Evolutionary conservation across 176 grass and related monocot genomes (phyloP).

Genomic region (Zea luxurians): DNA sequence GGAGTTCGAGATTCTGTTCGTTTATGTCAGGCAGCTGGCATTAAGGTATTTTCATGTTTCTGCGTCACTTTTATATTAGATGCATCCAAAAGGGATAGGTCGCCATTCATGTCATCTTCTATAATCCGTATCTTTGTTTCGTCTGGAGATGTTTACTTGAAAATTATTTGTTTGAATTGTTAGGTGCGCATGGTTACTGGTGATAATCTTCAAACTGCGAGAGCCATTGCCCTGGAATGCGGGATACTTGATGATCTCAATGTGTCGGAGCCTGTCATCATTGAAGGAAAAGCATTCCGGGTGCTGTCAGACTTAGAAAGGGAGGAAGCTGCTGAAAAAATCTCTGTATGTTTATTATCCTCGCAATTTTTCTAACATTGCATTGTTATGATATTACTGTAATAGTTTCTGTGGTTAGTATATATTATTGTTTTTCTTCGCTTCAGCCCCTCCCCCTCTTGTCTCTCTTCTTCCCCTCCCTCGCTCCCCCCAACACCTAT

Average conservation of each 20-base stretch:
- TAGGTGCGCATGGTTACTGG: slow-evolving; percentile 97
- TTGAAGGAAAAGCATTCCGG: slow-evolving; percentile 80
- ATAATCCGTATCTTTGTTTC: neutral
- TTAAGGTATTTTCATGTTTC: slow-evolving; percentile 60
- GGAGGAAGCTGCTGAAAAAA: slow-evolving; percentile 67
- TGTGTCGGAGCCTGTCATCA: slow-evolving; percentile 61
- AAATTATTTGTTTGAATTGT: slow-evolving; percentile 37
- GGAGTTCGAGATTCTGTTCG: slow-evolving; percentile 74
- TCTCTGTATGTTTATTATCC: slow-evolving; percentile 61
- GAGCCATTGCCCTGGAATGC: slow-evolving; percentile 92
- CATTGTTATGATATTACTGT: neutral
- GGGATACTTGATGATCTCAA: slow-evolving; percentile 85
- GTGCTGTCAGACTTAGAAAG: slow-evolving; percentile 58
- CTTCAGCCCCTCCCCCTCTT: neutral
- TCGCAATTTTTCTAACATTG: slow-evolving; percentile 14
- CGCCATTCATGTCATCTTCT: neutral
- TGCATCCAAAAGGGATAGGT: neutral
- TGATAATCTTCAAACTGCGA: slow-evolving; percentile 92
- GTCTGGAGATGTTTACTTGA: neutral
- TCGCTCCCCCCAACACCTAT: too few species aligned
- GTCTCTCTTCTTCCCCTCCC: too few species aligned
- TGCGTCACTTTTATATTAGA: neutral
- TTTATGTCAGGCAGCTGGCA: slow-evolving; percentile 64
- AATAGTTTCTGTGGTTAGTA: neutral
- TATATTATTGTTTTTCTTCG: neutral